Percentiles rank a stretch among this genome's conserved stretches.
phyloP scores from a whole-genome alignment of 129 eudicot genomes.

The Centrapalus pauciflorus region DNA sequence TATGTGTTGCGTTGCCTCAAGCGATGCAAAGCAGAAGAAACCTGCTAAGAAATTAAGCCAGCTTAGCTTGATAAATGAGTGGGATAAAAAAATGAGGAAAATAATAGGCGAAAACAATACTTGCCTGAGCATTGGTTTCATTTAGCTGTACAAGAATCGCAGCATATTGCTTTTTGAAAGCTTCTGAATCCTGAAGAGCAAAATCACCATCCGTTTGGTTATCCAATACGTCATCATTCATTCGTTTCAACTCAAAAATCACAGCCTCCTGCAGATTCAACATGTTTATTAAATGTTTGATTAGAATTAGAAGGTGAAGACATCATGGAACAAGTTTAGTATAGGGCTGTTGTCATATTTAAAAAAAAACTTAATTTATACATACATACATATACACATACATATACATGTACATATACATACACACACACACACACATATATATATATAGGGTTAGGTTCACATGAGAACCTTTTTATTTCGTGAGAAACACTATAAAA shows the following conservation, averaged over 20 bases:
- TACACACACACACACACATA: no score
- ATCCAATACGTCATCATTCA: constrained; percentile 81
- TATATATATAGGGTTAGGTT: no score
- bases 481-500: no score
- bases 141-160: constrained; percentile 70
- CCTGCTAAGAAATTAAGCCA: constrained; percentile 40
- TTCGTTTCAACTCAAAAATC: constrained; percentile 61
- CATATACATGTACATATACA: no score
- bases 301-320: not conserved
- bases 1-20: constrained; percentile 77
- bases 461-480: no score
- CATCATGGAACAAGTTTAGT: no score
- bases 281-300: not conserved
- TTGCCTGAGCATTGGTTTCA: constrained; percentile 71
- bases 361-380: no score
- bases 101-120: constrained; percentile 7
- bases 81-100: not conserved
- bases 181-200: constrained; percentile 63
- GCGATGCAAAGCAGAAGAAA: constrained; percentile 59
- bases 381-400: no score
- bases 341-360: no score
- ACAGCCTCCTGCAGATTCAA: constrained; percentile 61
- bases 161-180: constrained; percentile 82
- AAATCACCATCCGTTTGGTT: constrained; percentile 45
- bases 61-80: not conserved